phyloP scores from a whole-genome alignment of 2,329 filamentous ascomycete genomes.

The Aspergillus pseudoglaucus region DNA sequence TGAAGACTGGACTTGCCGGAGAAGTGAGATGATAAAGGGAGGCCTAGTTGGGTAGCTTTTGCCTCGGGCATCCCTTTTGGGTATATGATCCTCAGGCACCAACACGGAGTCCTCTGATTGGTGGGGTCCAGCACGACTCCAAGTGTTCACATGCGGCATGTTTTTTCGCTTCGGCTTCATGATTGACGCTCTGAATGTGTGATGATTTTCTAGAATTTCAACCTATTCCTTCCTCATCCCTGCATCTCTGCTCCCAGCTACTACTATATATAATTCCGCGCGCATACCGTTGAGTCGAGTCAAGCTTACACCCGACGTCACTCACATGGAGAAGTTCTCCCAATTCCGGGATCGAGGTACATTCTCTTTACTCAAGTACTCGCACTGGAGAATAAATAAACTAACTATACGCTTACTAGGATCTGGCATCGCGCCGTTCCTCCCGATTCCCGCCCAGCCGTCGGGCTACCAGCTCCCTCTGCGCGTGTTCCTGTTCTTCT shows the following conservation, averaged over 20 bases:
- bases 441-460: conserved; percentile 66
- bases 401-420: conserved; percentile 46
- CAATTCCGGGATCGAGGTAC: conserved; percentile 85
- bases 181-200: too few relatives aligned
- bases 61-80: too few relatives aligned
- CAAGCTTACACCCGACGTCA: neutral
- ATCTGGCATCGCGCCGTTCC: conserved; percentile 92
- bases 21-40: too few relatives aligned
- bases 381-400: too few relatives aligned
- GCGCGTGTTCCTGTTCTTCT: conserved; percentile 66
- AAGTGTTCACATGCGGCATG: neutral
- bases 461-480: conserved; percentile 58
- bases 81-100: conserved; percentile 1
- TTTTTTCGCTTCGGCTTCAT: too few relatives aligned
- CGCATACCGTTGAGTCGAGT: too few relatives aligned
- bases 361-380: neutral
- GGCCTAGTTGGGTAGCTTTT: too few relatives aligned
- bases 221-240: too few relatives aligned
- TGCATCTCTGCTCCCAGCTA: too few relatives aligned
- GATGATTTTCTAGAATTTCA: too few relatives aligned
- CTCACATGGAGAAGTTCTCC: conserved; percentile 82
- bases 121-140: neutral
- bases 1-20: too few relatives aligned
- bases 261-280: too few relatives aligned
- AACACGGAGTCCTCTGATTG: neutral